phyloP scores from a whole-genome alignment of 352 stramenopile species.

The Thalassiosira pacifica region DNA sequence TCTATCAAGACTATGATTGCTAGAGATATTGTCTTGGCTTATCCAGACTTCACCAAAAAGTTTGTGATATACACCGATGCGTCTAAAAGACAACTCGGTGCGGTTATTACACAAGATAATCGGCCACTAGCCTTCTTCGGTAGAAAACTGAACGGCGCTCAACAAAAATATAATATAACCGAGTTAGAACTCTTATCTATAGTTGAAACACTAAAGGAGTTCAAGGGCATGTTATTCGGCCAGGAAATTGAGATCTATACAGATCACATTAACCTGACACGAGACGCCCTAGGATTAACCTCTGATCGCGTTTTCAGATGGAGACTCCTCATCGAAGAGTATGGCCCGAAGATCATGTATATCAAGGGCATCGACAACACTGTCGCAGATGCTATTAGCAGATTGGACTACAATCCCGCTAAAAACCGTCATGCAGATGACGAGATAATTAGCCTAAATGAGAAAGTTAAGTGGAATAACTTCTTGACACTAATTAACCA shows the following conservation, averaged over 20 bases:
- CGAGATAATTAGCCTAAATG: background rate
- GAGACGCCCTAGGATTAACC: slow-evolving; percentile 31
- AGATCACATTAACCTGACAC: slow-evolving; percentile 68
- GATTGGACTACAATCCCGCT: slow-evolving; percentile 2
- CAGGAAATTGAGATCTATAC: slow-evolving; percentile 62
- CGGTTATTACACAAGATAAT: slow-evolving; percentile 51
- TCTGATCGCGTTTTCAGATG: slow-evolving; percentile 56
- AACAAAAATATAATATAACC: slow-evolving; percentile 58
- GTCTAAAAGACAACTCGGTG: slow-evolving; percentile 40
- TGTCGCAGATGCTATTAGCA: slow-evolving; percentile 15
- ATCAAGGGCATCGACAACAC: slow-evolving; percentile 43
- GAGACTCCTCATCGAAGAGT: slow-evolving; percentile 68
- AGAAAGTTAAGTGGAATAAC: background rate
- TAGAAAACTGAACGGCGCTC: slow-evolving; percentile 57
- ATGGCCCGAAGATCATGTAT: slow-evolving; percentile 53
- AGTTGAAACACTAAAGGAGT: slow-evolving; percentile 72
- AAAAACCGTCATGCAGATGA: background rate
- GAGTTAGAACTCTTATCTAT: slow-evolving; percentile 64
- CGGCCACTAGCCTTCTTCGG: slow-evolving; percentile 62
- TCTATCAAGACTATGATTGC: slow-evolving; percentile 61
- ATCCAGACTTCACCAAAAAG: slow-evolving; percentile 64
- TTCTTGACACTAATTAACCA: background rate
- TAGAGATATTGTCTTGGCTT: slow-evolving; percentile 60
- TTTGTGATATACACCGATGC: slow-evolving; percentile 66
- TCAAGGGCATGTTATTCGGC: slow-evolving; percentile 67